Evolutionary conservation across 495 filamentous ascomycete species (phyloP), one percentile per base, ranked within the genome.

Genomic region (Geopyxis carbonaria): DNA sequence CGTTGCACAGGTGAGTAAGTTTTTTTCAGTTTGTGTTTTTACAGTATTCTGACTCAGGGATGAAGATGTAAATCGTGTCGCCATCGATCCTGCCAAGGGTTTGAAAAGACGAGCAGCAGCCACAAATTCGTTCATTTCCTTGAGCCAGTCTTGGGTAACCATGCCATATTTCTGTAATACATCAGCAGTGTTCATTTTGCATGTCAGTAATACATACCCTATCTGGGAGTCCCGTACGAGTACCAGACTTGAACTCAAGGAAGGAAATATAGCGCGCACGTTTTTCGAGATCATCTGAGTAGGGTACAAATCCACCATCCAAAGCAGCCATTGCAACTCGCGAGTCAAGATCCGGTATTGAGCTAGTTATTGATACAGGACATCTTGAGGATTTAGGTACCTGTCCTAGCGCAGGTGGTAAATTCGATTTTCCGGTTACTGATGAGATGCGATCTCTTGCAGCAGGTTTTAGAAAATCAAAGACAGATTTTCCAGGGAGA

Each of bases 31-130:
- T 19, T 22, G 31, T 18, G 31, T 41, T 3, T 31, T 45, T 29
- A 43, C 55, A 14, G 60, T 59, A 43, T 69, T 64, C 18, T 64
- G 54, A 0, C 55, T 45, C 1, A 61, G 59, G 3, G 76, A 67
- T 0, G 81, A 76, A 2, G 78, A 78, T 0, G 82, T 94, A 52
- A 97, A 97, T 3, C 85, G 74, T 18, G 79, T 80, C 13, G 89
- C 89, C 79, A 97, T 94, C 42, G 79, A 64, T 0, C 82, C 83
- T 20, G 78, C 78, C 66, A 92, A 77, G 1, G 89, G 89, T 56
- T 80, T 85, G 65, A 94, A 95, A 5, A 94, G 86, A 50, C 77
- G 68, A 5, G 91, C 89, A 21, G 83, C 87, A 42, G 78, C 80
- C 28, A 74, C 67, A 55, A 97, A 97, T 55, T 97, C 91, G 29